A percentile compares a stretch with the other conserved stretches of the same genome.
Evolutionary conservation across 805 yeast species (phyloP).

Genomic region (Sugiyamaella marilandica): DNA sequence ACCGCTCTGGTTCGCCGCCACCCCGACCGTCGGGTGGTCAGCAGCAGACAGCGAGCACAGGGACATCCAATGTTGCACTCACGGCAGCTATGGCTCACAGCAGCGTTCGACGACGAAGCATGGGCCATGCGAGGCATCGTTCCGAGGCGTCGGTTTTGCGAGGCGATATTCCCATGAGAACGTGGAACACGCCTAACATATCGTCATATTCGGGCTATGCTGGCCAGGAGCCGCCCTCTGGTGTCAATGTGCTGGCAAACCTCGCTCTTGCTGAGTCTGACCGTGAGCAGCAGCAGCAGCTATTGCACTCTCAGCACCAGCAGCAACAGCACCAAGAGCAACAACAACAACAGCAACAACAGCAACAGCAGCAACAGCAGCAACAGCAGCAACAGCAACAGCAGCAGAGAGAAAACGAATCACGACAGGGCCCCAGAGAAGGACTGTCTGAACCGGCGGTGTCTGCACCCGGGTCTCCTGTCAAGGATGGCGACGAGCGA

Average conservation of each 20-base stretch:
- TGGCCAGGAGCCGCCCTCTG: conserved; percentile 12
- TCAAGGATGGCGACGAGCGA: conserved; percentile 11
- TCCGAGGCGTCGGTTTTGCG: conserved; percentile 21
- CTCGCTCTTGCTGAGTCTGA: conserved; percentile 17
- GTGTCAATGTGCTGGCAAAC: conserved; percentile 16
- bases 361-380: conserved; percentile 6
- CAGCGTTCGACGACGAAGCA: conserved; percentile 13
- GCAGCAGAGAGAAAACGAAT: neutral
- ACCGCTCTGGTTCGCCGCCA: conserved; percentile 16
- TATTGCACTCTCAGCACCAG: neutral
- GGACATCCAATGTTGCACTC: neutral
- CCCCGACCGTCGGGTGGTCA: conserved; percentile 1
- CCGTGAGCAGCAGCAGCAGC: neutral
- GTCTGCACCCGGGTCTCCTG: conserved; percentile 1
- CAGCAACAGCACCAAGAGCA: neutral
- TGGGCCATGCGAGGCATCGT: conserved; percentile 21
- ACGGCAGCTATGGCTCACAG: conserved; percentile 19
- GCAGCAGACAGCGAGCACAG: neutral
- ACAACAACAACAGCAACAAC: conserved; percentile 13
- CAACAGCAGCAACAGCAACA: neutral
- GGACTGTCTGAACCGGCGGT: conserved; percentile 3
- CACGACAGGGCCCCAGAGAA: neutral
- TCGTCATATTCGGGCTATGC: conserved; percentile 6
- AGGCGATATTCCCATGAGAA: conserved; percentile 6
- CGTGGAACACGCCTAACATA: conserved; percentile 7